These are phyloP conservation scores for Alternaria dauci DNA, from an alignment of 2,329 filamentous ascomycete genomes.

Conservation along the genomic window DNA sequence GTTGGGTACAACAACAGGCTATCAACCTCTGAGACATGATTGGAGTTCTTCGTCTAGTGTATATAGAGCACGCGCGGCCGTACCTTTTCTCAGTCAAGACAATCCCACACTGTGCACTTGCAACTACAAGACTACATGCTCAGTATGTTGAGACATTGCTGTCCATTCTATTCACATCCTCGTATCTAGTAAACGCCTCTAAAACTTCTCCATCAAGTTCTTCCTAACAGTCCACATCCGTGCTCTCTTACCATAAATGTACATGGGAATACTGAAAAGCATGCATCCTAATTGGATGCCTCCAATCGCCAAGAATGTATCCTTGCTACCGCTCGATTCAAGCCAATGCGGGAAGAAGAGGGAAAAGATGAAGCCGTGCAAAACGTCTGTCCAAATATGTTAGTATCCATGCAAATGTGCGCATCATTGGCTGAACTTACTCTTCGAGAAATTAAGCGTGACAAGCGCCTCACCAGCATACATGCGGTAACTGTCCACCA, in stretches of 20 bases:
- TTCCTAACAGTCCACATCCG: conserved; percentile 93
- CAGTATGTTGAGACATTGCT: neutral
- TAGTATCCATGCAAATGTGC: conserved; percentile 4
- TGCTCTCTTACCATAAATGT: conserved; percentile 88
- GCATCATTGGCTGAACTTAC: conserved; percentile 48
- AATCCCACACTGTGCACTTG: neutral
- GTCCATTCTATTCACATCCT: neutral
- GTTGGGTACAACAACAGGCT: neutral
- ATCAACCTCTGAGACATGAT: neutral
- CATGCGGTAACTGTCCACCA: conserved; percentile 89
- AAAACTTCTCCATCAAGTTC: conserved; percentile 85
- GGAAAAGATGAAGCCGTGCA: conserved; percentile 88
- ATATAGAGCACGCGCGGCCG: neutral
- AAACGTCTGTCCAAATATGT: conserved; percentile 64
- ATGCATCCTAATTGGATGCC: conserved; percentile 83
- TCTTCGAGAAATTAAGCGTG: conserved; percentile 94
- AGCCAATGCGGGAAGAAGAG: conserved; percentile 78
- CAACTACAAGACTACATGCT: neutral
- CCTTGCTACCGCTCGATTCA: conserved; percentile 74
- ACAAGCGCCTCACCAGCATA: conserved; percentile 95
- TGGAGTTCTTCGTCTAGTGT: neutral
- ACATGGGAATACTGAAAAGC: conserved; percentile 85
- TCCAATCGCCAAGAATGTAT: conserved; percentile 83
- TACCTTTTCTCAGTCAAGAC: neutral
- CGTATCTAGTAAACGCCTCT: neutral